A percentile compares a stretch with the other conserved stretches of the same genome.
Conservation (phyloP, 306 rosid genomes). For the Fragaria ananassa region DNA sequence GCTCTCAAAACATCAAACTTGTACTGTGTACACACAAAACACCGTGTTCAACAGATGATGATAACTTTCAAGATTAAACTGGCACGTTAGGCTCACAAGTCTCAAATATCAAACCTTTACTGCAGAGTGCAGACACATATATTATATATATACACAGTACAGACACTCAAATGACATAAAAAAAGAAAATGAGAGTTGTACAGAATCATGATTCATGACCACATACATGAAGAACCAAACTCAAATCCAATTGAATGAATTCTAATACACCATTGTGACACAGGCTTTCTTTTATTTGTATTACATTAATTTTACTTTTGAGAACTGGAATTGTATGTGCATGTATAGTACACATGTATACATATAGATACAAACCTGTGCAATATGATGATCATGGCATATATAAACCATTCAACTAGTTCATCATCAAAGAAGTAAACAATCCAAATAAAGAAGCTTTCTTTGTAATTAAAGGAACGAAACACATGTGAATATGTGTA, state of each 20-base stretch:
- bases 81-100: not conserved
- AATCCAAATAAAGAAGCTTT: not conserved
- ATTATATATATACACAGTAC: not conserved
- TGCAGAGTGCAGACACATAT: not conserved
- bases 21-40: not conserved
- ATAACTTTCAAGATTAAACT: not conserved
- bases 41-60: not conserved
- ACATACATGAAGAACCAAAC: not conserved
- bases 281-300: not conserved
- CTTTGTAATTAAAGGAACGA: not conserved
- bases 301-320: not conserved
- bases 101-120: not conserved
- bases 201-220: not conserved
- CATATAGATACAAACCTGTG: not conserved
- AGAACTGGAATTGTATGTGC: not conserved
- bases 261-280: not conserved
- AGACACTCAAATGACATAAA: not conserved
- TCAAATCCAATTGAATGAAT: not conserved
- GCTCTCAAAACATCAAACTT: not conserved
- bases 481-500: conserved; percentile 14
- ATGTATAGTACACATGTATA: not conserved
- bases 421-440: not conserved
- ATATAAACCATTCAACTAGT: not conserved
- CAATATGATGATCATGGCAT: not conserved
- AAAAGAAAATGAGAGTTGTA: not conserved